Conservation (phyloP, 768 basidiomycete genomes). For the Cubamyces sp. region DNA sequence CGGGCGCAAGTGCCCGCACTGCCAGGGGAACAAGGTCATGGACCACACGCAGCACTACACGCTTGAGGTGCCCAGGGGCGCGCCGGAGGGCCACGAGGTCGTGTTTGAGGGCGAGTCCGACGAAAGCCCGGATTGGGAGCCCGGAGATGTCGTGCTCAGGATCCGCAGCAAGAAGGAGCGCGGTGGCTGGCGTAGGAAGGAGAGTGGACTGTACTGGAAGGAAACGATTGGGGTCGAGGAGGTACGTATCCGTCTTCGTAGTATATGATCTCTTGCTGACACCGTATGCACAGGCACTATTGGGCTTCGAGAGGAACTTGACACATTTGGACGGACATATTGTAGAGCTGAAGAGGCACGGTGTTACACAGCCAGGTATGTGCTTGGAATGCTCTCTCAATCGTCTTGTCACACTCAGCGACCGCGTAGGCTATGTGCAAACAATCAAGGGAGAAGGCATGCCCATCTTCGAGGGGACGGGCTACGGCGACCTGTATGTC, state of each 20-base stretch:
- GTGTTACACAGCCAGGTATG: slow-evolving; percentile 91
- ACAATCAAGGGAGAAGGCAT: slow-evolving; percentile 88
- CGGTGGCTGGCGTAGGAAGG: slow-evolving; percentile 89
- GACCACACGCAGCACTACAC: slow-evolving; percentile 83
- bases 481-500: slow-evolving; percentile 83
- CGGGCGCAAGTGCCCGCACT: slow-evolving; percentile 78
- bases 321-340: slow-evolving; percentile 90
- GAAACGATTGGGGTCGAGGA: slow-evolving; percentile 92
- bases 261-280: slow-evolving; percentile 5
- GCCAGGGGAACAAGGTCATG: slow-evolving; percentile 78
- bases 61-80: slow-evolving; percentile 83
- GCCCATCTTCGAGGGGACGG: slow-evolving; percentile 63
- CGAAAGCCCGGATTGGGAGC: slow-evolving; percentile 94
- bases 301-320: slow-evolving; percentile 93
- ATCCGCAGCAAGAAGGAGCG: slow-evolving; percentile 77
- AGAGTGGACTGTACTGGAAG: slow-evolving; percentile 88
- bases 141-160: slow-evolving; percentile 90
- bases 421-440: slow-evolving; percentile 76
- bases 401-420: neutral
- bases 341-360: slow-evolving; percentile 68
- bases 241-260: slow-evolving; percentile 48
- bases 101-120: slow-evolving; percentile 97
- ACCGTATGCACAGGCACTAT: slow-evolving; percentile 67
- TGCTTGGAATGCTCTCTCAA: neutral
- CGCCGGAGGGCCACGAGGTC: slow-evolving; percentile 92